Percentiles rank a stretch among this genome's conserved stretches.
Evolutionary conservation across 495 filamentous ascomycete species (phyloP).

Genomic region (Penicillium psychrofluorescens): DNA sequence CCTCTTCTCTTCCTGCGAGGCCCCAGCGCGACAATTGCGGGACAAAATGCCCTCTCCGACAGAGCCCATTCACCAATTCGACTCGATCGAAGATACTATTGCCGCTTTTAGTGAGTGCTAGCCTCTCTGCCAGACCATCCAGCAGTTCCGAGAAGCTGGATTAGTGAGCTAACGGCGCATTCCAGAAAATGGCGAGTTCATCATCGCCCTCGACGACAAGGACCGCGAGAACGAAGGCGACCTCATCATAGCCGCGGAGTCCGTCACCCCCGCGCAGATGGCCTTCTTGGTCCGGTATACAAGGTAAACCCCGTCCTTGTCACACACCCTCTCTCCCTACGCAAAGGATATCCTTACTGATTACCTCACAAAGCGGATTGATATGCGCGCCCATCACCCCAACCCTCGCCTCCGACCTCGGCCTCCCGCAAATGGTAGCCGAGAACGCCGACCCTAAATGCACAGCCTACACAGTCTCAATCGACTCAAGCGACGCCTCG

Average conservation of each 20-base stretch:
- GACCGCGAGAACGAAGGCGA: slow-evolving; percentile 96
- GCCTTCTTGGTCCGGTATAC: slow-evolving; percentile 89
- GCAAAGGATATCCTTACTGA: too few relatives aligned
- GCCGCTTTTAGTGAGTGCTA: slow-evolving; percentile 67
- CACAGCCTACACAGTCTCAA: slow-evolving; percentile 84
- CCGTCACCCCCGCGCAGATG: slow-evolving; percentile 83
- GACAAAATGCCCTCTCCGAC: slow-evolving; percentile 33
- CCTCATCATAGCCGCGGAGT: slow-evolving; percentile 86
- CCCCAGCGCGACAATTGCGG: slow-evolving; percentile 14
- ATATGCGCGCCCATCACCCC: slow-evolving; percentile 81
- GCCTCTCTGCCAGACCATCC: background rate
- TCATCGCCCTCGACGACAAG: slow-evolving; percentile 85
- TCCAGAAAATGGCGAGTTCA: slow-evolving; percentile 81
- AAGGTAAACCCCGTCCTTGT: slow-evolving; percentile 31
- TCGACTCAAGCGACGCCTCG: slow-evolving; percentile 65
- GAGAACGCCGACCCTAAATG: slow-evolving; percentile 77
- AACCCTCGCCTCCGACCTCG: slow-evolving; percentile 54
- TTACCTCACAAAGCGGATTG: slow-evolving; percentile 52
- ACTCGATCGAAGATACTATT: slow-evolving; percentile 80
- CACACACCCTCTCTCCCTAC: too few relatives aligned
- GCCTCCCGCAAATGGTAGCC: slow-evolving; percentile 83
- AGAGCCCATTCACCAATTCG: slow-evolving; percentile 47
- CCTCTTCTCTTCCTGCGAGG: background rate
- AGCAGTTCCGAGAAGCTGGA: too few relatives aligned
- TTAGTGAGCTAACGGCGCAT: slow-evolving; percentile 7